Evolutionary conservation across 306 rosid genomes (phyloP).

Genomic region (Begonia loranthoides): DNA sequence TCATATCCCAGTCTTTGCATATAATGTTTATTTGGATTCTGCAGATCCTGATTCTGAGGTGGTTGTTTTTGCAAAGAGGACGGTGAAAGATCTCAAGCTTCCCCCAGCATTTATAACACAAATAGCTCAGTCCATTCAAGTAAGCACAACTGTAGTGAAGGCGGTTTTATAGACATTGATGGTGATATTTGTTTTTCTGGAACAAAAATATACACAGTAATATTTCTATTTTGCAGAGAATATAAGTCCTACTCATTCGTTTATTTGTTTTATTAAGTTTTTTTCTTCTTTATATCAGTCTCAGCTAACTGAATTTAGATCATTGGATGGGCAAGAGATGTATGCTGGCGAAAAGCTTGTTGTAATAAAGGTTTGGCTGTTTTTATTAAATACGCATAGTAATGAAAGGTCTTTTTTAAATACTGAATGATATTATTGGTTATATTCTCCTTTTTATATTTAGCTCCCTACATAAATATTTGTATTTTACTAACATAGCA

Average conservation of each 20-base stretch:
- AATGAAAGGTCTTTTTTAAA: conserved; percentile 1
- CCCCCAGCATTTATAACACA: conserved; percentile 67
- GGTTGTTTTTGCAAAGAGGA: conserved; percentile 57
- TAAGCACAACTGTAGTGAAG: conserved; percentile 11
- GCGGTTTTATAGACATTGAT: not conserved
- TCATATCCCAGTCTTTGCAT: not conserved
- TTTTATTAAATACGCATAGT: conserved; percentile 42
- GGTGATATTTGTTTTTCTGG: not conserved
- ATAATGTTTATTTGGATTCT: not conserved
- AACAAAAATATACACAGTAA: too few relatives aligned
- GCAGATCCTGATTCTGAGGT: conserved; percentile 80
- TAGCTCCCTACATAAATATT: too few relatives aligned
- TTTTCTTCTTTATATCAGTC: conserved; percentile 33
- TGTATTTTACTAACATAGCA: too few relatives aligned
- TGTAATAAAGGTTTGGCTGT: conserved; percentile 52
- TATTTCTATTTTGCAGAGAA: too few relatives aligned
- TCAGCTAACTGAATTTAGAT: conserved; percentile 64
- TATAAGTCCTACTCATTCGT: too few relatives aligned
- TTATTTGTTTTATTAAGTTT: not conserved
- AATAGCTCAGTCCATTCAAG: conserved; percentile 78
- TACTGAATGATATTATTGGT: too few relatives aligned
- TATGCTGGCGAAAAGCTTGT: conserved; percentile 76
- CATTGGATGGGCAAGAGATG: conserved; percentile 88
- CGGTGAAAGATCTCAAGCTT: conserved; percentile 72
- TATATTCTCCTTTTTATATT: too few relatives aligned